Conservation (phyloP, 129 eudicot genomes). For the Arctium lappa region DNA sequence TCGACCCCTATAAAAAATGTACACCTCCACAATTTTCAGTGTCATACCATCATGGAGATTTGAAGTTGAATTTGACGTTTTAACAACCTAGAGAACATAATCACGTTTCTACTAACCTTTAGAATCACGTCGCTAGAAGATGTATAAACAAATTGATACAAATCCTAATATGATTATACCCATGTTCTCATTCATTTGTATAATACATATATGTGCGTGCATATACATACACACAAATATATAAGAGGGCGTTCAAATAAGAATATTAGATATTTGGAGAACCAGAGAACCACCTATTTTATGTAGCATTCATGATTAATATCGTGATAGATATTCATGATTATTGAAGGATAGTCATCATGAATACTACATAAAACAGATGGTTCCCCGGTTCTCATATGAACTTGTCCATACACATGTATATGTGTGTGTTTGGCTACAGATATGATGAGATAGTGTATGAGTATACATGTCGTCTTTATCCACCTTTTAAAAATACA, state of each 20-base stretch:
- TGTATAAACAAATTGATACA: not conserved
- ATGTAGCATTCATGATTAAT: not conserved
- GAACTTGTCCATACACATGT: not conserved
- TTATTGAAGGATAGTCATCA: not conserved
- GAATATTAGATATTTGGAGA: not conserved
- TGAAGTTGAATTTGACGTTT: slow-evolving; percentile 11
- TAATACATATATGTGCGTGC: not conserved
- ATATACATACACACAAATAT: not conserved
- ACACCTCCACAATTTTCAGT: not conserved
- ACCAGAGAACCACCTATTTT: not conserved
- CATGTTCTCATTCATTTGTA: not conserved
- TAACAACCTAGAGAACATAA: not conserved
- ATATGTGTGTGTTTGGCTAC: not conserved
- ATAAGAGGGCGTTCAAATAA: not conserved
- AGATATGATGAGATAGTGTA: not conserved
- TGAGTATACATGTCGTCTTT: not conserved
- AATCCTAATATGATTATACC: not conserved
- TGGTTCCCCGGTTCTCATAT: not conserved
- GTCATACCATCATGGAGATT: not conserved
- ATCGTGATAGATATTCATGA: not conserved
- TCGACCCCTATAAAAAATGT: not conserved
- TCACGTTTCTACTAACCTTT: not conserved
- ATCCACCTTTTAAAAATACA: not conserved
- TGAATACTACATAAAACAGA: not conserved
- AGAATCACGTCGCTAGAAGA: not conserved